Percentiles rank a stretch among this genome's conserved stretches.
These are phyloP conservation scores for Mortierella alpina DNA, from an alignment of 192 early-diverging fungal species.

Conservation along the genomic window DNA sequence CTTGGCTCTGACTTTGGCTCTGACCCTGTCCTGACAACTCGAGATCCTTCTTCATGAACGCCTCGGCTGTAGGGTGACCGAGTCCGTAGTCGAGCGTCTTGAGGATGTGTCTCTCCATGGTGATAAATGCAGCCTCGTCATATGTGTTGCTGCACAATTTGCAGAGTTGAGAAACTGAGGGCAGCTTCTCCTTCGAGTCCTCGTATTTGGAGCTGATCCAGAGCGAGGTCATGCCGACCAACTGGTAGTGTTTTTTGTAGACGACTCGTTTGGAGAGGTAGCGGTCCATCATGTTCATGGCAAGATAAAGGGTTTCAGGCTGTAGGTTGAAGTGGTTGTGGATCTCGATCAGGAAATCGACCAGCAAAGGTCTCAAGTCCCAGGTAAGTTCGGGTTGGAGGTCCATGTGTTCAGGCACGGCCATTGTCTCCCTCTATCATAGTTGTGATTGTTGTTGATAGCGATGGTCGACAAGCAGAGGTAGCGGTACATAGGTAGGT, in stretches of 20 bases:
- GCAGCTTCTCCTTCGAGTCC: conserved; percentile 50
- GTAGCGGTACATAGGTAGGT: no score
- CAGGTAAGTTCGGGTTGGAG: conserved; percentile 57
- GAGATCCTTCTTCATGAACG: conserved; percentile 52
- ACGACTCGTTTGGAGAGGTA: conserved; percentile 57
- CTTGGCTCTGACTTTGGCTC: not conserved
- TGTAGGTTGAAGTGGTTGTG: conserved; percentile 53
- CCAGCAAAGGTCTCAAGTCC: conserved; percentile 49
- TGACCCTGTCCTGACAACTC: conserved; percentile 27
- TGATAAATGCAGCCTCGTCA: conserved; percentile 51
- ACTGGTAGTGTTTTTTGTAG: conserved; percentile 51
- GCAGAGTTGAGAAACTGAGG: conserved; percentile 52
- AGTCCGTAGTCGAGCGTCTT: conserved; percentile 53
- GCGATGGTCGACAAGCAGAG: not conserved
- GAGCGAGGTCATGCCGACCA: conserved; percentile 54
- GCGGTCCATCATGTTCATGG: conserved; percentile 62
- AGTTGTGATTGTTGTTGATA: conserved; percentile 1
- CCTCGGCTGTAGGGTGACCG: conserved; percentile 53
- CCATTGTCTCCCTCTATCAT: conserved; percentile 51
- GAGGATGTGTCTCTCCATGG: conserved; percentile 56
- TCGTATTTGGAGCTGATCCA: conserved; percentile 57
- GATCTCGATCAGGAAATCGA: conserved; percentile 56
- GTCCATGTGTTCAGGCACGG: conserved; percentile 54
- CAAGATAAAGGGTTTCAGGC: conserved; percentile 55
- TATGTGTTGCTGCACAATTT: conserved; percentile 53